These are phyloP conservation scores for Saururus chinensis DNA, from an alignment of 164 flowering plant genomes.

Conservation along the genomic window DNA sequence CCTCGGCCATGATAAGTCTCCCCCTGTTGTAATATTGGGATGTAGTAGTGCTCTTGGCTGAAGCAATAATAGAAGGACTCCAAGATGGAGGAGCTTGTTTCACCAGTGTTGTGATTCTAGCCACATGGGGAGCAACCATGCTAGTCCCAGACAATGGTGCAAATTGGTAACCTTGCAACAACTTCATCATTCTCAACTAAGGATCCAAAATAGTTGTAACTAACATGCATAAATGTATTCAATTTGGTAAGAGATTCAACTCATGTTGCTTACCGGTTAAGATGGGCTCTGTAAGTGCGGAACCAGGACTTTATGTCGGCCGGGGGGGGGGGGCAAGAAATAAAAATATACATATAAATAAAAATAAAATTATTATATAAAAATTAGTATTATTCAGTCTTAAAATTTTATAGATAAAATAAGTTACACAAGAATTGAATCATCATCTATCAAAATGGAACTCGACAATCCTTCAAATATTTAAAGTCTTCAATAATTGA, in stretches of 20 bases:
- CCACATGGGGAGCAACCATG: slow-evolving; percentile 93
- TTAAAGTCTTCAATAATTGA: too few species aligned
- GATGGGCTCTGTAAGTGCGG: slow-evolving; percentile 46
- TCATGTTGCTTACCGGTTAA: slow-evolving; percentile 33
- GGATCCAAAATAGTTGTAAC: neutral
- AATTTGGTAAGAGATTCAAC: too few species aligned
- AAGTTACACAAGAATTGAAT: too few species aligned
- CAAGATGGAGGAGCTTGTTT: slow-evolving; percentile 70
- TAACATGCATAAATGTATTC: too few species aligned
- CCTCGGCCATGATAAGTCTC: slow-evolving; percentile 60
- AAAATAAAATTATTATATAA: too few species aligned
- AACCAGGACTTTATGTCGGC: too few species aligned
- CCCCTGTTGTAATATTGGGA: slow-evolving; percentile 49
- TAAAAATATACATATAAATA: too few species aligned
- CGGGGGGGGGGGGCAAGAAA: too few species aligned
- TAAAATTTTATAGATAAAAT: too few species aligned
- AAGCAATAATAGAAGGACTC: slow-evolving; percentile 88
- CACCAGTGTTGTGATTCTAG: slow-evolving; percentile 75
- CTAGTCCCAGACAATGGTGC: slow-evolving; percentile 87
- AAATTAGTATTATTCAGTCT: too few species aligned
- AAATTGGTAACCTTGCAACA: slow-evolving; percentile 39
- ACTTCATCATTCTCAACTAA: neutral
- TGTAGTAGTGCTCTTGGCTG: slow-evolving; percentile 83
- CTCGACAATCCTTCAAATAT: too few species aligned
- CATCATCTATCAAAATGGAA: too few species aligned